phyloP scores from a whole-genome alignment of 768 basidiomycete species.

The Rhodotorula diobovata region DNA sequence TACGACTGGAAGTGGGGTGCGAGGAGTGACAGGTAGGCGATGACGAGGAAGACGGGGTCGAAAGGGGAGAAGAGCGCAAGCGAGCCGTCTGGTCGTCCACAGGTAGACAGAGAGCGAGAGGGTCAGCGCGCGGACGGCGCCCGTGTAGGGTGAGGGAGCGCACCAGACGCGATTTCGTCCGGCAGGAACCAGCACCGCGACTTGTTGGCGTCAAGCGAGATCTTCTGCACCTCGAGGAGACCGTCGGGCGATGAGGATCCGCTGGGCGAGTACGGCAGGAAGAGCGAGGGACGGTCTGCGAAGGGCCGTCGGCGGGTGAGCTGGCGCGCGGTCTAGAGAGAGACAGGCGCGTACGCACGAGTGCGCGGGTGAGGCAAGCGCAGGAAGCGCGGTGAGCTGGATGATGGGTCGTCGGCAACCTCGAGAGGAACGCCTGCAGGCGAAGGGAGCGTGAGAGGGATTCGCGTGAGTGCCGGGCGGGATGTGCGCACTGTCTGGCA shows the following conservation, averaged over 20 bases:
- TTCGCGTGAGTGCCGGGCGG: accelerated
- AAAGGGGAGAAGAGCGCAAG: constrained; percentile 22
- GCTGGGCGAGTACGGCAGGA: constrained; percentile 1
- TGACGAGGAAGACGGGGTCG: constrained; percentile 31
- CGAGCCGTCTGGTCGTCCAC: constrained; percentile 29
- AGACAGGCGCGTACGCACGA: background rate
- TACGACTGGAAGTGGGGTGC: constrained; percentile 10
- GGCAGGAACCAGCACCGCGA: constrained; percentile 31
- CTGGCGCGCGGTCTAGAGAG: too few relatives aligned
- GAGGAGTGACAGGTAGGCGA: constrained; percentile 27
- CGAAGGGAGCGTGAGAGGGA: background rate
- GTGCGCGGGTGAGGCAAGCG: constrained; percentile 30
- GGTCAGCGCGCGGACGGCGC: too few relatives aligned
- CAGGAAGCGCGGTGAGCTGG: constrained; percentile 17
- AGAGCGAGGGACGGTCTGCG: constrained; percentile 22
- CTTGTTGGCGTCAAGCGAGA: constrained; percentile 29
- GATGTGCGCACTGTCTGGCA: constrained; percentile 8
- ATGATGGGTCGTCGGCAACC: background rate
- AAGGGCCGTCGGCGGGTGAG: background rate
- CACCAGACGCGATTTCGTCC: constrained; percentile 23
- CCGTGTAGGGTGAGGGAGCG: background rate
- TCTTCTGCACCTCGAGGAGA: constrained; percentile 30
- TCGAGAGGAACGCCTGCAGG: constrained; percentile 10
- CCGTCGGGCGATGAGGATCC: background rate
- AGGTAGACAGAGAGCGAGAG: background rate